Evolutionary conservation across 2,329 filamentous ascomycete genomes (phyloP).

Genomic region (Akanthomyces uredinophilus): DNA sequence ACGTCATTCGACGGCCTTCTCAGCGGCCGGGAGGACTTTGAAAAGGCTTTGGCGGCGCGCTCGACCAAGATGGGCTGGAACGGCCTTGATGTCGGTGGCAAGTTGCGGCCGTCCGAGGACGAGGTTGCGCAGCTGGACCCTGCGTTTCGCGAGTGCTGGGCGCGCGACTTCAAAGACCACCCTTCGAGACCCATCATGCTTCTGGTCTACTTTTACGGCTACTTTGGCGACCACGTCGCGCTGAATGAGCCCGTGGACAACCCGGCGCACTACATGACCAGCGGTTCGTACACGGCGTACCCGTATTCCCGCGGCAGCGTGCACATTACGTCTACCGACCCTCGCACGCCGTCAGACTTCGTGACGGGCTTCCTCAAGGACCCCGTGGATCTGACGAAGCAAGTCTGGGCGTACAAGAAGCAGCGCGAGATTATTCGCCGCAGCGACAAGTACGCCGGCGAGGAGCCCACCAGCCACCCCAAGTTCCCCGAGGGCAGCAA

Average conservation of each 20-base stretch:
- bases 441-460: constrained; percentile 45
- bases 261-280: constrained; percentile 43
- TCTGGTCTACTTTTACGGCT: constrained; percentile 20
- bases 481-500: constrained; percentile 34
- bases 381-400: constrained; percentile 46
- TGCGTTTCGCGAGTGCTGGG: constrained; percentile 46
- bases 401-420: constrained; percentile 60
- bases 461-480: constrained; percentile 37
- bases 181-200: constrained; percentile 24
- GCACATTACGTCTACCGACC: constrained; percentile 41
- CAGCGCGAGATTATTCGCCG: constrained; percentile 54
- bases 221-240: constrained; percentile 24
- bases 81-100: constrained; percentile 45
- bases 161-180: constrained; percentile 39
- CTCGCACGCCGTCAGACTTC: constrained; percentile 38
- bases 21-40: constrained; percentile 18
- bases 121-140: constrained; percentile 47
- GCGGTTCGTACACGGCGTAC: constrained; percentile 50
- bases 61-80: constrained; percentile 48
- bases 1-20: constrained; percentile 38
- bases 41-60: constrained; percentile 21
- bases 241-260: constrained; percentile 28
- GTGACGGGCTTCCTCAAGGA: constrained; percentile 48
- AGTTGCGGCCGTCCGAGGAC: constrained; percentile 47
- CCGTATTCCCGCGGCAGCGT: constrained; percentile 55